phyloP scores from a whole-genome alignment of 1,284 basidiomycete genomes.

The Sphagnurus paluster region DNA sequence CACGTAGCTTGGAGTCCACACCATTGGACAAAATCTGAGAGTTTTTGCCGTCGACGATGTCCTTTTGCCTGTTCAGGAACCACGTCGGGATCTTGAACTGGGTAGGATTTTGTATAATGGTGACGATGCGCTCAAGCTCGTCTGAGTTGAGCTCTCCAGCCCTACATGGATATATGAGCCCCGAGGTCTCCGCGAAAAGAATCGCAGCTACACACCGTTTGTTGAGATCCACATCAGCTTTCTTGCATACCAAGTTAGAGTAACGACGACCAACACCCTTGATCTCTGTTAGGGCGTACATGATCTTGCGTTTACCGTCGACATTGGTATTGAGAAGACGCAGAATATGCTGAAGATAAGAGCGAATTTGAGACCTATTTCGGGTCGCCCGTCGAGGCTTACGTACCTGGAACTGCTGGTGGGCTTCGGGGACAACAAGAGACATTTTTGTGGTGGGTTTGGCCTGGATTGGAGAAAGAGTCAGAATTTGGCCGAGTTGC shows the following conservation, averaged over 20 bases:
- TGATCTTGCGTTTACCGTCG: conserved; percentile 98
- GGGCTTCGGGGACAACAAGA: conserved; percentile 90
- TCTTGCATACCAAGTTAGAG: conserved; percentile 99
- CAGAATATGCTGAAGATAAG: conserved; percentile 79
- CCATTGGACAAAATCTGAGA: conserved; percentile 95
- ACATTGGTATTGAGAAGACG: conserved; percentile 99
- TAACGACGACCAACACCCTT: conserved; percentile 99
- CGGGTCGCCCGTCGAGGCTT: background rate
- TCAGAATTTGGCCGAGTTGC: conserved; percentile 15
- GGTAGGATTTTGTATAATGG: conserved; percentile 98
- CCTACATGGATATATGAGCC: conserved; percentile 21
- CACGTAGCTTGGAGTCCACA: conserved; percentile 98
- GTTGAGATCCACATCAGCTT: conserved; percentile 98
- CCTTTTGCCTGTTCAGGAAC: conserved; percentile 99
- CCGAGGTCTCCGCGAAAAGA: conserved; percentile 25
- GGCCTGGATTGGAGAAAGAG: conserved; percentile 13
- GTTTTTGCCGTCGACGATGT: conserved; percentile 98
- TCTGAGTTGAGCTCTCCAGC: conserved; percentile 48
- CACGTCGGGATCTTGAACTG: conserved; percentile 99
- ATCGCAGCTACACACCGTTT: conserved; percentile 81
- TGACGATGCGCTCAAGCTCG: conserved; percentile 98
- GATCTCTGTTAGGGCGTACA: conserved; percentile 98
- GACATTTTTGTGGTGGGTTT: conserved; percentile 60
- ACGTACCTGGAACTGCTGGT: conserved; percentile 89
- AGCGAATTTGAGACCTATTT: background rate